Conservation (phyloP, 164 flowering plant species). For the Nelumbo lutea region DNA sequence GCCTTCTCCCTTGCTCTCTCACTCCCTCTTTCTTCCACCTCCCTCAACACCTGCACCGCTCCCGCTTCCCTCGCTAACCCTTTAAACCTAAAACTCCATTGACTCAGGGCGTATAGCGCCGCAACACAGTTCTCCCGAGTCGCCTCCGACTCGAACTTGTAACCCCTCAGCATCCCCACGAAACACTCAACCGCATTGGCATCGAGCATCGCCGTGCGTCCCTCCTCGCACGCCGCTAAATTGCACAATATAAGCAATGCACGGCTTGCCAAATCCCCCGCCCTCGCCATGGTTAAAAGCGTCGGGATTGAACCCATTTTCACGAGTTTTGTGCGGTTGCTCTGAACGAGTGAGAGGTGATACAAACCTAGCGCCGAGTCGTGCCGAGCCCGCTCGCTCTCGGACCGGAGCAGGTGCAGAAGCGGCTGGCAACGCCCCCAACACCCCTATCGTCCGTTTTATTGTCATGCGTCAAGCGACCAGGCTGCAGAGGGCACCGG, state of each 20-base stretch:
- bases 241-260: conserved; percentile 65
- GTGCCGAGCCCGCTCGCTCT: conserved; percentile 58
- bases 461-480: conserved; percentile 78
- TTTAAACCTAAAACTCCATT: conserved; percentile 73
- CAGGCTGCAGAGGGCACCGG: conserved; percentile 87
- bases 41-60: conserved; percentile 64
- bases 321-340: conserved; percentile 71
- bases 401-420: conserved; percentile 63
- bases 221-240: conserved; percentile 63
- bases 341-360: conserved; percentile 60
- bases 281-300: conserved; percentile 42
- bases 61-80: conserved; percentile 76
- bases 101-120: conserved; percentile 64
- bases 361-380: conserved; percentile 89
- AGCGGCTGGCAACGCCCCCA: conserved; percentile 83
- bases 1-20: conserved; percentile 59
- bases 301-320: conserved; percentile 57
- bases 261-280: conserved; percentile 34
- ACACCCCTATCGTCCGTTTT: conserved; percentile 88
- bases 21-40: conserved; percentile 61
- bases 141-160: conserved; percentile 34
- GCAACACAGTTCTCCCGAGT: conserved; percentile 73
- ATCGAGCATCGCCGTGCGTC: conserved; percentile 80
- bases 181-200: conserved; percentile 62
- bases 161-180: conserved; percentile 43